phyloP scores from a whole-genome alignment of 305 asterid species.

The Fraxinus baroniana region DNA sequence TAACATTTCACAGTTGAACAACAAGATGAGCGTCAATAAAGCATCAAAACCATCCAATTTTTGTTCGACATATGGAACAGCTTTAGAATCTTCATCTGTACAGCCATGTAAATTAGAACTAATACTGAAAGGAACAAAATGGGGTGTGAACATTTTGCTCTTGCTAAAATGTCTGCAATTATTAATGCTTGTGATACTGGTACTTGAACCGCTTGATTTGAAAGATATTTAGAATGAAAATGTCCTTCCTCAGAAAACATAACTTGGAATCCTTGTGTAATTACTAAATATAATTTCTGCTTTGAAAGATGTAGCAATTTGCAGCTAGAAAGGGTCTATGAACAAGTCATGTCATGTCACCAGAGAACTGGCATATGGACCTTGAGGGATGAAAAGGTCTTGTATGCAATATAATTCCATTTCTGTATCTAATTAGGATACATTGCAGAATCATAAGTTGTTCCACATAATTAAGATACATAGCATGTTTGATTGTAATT shows the following conservation, averaged over 20 bases:
- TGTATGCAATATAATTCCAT: background rate
- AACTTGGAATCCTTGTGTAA: background rate
- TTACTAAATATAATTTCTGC: background rate
- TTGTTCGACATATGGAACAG: slow-evolving; percentile 19
- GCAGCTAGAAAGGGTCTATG: background rate
- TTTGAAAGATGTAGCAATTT: background rate
- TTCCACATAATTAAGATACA: background rate
- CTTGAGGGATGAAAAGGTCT: background rate
- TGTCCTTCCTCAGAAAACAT: background rate
- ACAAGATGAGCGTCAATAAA: slow-evolving; percentile 22
- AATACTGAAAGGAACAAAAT: slow-evolving; percentile 27
- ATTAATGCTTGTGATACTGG: slow-evolving; percentile 15
- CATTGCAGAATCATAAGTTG: background rate
- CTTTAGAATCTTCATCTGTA: slow-evolving; percentile 15
- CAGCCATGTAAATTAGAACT: slow-evolving; percentile 20
- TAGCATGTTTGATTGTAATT: background rate
- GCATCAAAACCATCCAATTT: slow-evolving; percentile 23
- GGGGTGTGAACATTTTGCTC: slow-evolving; percentile 22
- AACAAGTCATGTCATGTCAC: background rate
- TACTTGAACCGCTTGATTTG: slow-evolving; percentile 4
- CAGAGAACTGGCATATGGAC: background rate
- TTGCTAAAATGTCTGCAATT: slow-evolving; percentile 17
- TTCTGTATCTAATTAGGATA: background rate
- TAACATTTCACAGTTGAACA: slow-evolving; percentile 14
- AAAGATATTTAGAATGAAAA: background rate